Evolutionary conservation across 768 basidiomycete genomes (phyloP), one percentile per base, ranked within the genome.

Genomic region (Agrocybe praecox): DNA sequence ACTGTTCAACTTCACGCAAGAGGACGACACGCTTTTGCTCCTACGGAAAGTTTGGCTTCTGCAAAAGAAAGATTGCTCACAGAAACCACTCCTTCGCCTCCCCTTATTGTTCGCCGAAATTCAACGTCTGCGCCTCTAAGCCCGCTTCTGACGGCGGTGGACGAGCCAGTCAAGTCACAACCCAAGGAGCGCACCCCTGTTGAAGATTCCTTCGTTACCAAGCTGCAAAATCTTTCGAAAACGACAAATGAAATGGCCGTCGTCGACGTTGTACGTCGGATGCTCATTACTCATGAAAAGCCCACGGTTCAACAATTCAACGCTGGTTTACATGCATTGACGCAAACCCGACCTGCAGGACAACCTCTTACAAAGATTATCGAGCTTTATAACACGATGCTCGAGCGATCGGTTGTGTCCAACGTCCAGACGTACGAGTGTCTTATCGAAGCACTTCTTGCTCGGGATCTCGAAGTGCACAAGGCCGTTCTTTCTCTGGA

Each of bases 301-400:
- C 78, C 84, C 34, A 73, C 75, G 2, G 68, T 84, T 21, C 63
- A 71, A 22, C 80, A 86, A 19, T 92, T 86, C 74, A 92, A 92
- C 63, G 67, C 75, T 32, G 86, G 86, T 6, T 71, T 94, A 19
- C 66, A 76, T 1, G 85, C 83, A 0, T 70, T 94, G 2, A 63
- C 76, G 34, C 65, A 70, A 29, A 73, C 79, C 49, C 79, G 87
- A 61, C 44, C 53, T 17, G 54, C 66, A 10, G 85, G 85, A 8
- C 81, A 83, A 58, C 82, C 85, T 6, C 76, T 92, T 26, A 70
- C 77, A 0, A 66, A 79, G 42, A 71, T 93, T 34, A 68, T 90
- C 52, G 81, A 86, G 48, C 79, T 86, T 2, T 96, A 95, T 74
- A 83, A 91, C 60, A 76, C 84, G 47, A 84, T 96, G 79, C 72